Evolutionary conservation across 202 grass and related monocot species (phyloP), one percentile per base, ranked within the genome.

Genomic region (Panicum hallii): DNA sequence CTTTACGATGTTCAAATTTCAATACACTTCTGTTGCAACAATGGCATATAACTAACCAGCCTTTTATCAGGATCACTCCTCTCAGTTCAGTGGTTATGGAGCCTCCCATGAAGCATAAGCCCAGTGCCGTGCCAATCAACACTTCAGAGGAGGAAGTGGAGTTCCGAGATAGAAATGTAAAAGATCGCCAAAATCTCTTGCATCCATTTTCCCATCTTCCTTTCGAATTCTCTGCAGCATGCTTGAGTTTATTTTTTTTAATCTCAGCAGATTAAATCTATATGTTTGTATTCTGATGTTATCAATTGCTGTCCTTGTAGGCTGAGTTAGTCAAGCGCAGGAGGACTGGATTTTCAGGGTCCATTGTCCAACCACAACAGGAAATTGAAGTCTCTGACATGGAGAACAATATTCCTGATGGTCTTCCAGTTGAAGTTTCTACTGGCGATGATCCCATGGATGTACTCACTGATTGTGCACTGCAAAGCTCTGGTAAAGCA

Each of bases 121-220:
- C 32, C 19, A 64, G 17, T 70, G 42, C 32, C 2, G 34, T 70
- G 45, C 63, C 50, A 52, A 46, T 75, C 45, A 76, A 75, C 28
- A 56, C 47, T 4, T 38, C 4, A 9, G 10, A 44, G 44, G 14
- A 85, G 3, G 43, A 79, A 44, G 8, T 75, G 50, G 15, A 67
- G 28, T 63, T 56, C 11, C 46, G 71, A 85, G 76, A 86, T 65
- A 67, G 48, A 50, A 58, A 78, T 80, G 83, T 83, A 86, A 62
- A 50, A 60, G n/a, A 50, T 84, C 69, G 19, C 5, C 7, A 48
- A 32, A 40, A 81, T 70, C 22, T 76, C 19, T 70, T 42, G 49
- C 23, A 85, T 67, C 48, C 80, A 45, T 74, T 78, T 52, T 49
- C 8, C 43, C 49, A 32, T 67, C 22, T 54, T 44, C 12, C 34